These are phyloP conservation scores for Coniochaeta ligniaria DNA, from an alignment of 2,329 filamentous ascomycete genomes.

Conservation along the genomic window DNA sequence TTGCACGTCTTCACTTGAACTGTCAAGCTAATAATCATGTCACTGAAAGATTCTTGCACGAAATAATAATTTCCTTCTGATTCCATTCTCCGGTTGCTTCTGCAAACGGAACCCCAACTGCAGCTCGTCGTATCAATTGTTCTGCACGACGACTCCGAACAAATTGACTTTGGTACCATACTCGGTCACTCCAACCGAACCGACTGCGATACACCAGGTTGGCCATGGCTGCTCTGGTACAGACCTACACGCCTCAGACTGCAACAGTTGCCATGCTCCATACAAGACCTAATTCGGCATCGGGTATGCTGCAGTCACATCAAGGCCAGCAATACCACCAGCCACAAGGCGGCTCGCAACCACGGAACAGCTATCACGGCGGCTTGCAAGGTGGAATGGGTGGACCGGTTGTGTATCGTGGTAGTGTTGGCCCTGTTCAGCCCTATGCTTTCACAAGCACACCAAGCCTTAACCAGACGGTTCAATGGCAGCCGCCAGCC, in stretches of 20 bases:
- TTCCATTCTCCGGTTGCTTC: neutral
- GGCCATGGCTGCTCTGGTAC: constrained; percentile 75
- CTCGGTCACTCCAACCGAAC: constrained; percentile 20
- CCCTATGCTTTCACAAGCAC: constrained; percentile 71
- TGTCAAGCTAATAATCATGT: neutral
- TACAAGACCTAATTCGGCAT: constrained; percentile 59
- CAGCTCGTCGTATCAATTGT: neutral
- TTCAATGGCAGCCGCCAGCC: constrained; percentile 41
- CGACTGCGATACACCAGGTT: neutral
- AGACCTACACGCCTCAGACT: constrained; percentile 71
- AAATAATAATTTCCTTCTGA: neutral
- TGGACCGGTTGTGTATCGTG: constrained; percentile 43
- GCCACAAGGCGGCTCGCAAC: constrained; percentile 27
- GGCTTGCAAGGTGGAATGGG: constrained; percentile 34
- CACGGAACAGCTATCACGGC: constrained; percentile 43
- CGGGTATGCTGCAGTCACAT: constrained; percentile 51
- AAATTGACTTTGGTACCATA: constrained; percentile 84
- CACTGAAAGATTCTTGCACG: neutral
- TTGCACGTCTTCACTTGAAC: neutral
- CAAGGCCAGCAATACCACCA: constrained; percentile 47
- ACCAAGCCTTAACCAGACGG: constrained; percentile 52
- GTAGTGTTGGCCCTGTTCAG: constrained; percentile 54
- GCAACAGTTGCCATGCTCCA: constrained; percentile 70
- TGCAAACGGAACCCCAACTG: neutral
- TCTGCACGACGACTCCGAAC: constrained; percentile 6